Evolutionary conservation across 2,329 filamentous ascomycete species (phyloP), one percentile per base, ranked within the genome.

Genomic region (Cordyceps militaris): DNA sequence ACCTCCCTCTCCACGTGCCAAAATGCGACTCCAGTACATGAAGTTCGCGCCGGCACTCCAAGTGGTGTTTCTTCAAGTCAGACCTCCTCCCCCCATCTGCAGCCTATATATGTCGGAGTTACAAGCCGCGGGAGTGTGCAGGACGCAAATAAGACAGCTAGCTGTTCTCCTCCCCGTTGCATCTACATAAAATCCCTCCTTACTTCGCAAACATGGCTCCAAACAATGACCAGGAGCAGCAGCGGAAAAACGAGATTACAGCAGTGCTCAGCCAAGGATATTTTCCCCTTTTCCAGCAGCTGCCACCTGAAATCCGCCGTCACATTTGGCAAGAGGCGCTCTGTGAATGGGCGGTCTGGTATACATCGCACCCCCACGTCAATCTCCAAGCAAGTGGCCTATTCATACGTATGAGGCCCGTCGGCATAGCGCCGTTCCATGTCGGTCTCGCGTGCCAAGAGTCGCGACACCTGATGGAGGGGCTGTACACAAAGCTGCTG

Each of bases 371-470:
- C 21, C 48, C 56, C 6, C 56, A 58, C 21, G 16, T 49, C 56
- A 58, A 58, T 24, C 49, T 58, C 24, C 43, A 58, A 34, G 49
- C 56, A 32, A 51, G 36, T 28, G 55, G 55, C 10, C 46, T 57
- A 4, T 19, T 19, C 56, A 32, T 58, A 11, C 40, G 48, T 9
- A 58, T 58, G 49, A 48, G 43, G 16, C 56, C 56, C 5, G 48
- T 54, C 9, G 56, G 56, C 24, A 10, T 13, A 8, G 56, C 48
- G 24, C 48, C 48, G 2, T 54, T 48, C 24, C 40, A 40, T 11
- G 56, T 48, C n/a, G 56, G 56, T 19, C 43, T 38, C 11, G 50
- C 24, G n/a, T 58, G 56, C 34, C 46, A 48, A 26, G 56, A 58
- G 26, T 53, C 56, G 32, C 56, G 56, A 13, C 24, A 43, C 10